phyloP scores from a whole-genome alignment of 139 green algal species.

The Micromonas pusilla region DNA sequence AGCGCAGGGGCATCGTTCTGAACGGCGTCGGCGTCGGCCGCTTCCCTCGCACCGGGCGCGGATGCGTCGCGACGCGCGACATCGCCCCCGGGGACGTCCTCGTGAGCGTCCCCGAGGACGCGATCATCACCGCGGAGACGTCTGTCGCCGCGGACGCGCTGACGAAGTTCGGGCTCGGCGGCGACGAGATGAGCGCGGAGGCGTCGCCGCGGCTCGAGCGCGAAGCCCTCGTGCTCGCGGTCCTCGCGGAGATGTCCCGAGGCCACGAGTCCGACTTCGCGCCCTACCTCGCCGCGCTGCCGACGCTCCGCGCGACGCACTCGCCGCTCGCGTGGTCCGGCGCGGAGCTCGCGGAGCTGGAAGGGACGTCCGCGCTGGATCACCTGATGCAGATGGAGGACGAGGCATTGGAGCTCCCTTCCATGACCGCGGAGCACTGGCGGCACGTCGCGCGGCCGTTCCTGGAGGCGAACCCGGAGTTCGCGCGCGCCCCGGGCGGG shows the following conservation, averaged over 20 bases:
- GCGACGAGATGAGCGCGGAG: background rate
- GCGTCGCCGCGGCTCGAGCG: constrained; percentile 15
- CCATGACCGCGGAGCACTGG: constrained; percentile 8
- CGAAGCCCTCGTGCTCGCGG: constrained; percentile 7
- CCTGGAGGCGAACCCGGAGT: background rate
- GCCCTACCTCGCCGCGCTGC: background rate
- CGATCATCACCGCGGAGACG: background rate
- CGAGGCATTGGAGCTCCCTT: background rate
- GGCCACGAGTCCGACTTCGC: constrained; percentile 1
- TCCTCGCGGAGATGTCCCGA: constrained; percentile 6
- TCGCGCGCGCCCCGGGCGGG: background rate
- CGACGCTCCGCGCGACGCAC: background rate
- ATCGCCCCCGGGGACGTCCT: background rate
- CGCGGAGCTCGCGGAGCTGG: constrained; percentile 12
- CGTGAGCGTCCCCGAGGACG: constrained; percentile 7
- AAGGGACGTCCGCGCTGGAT: background rate
- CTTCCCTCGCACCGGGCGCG: background rate
- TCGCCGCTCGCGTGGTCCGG: background rate
- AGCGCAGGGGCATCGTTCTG: background rate
- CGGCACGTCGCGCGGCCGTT: background rate
- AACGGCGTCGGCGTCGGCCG: background rate
- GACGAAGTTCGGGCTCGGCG: background rate
- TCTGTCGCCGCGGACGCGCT: background rate
- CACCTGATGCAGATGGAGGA: background rate
- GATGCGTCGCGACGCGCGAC: constrained; percentile 7